Conservation (phyloP, 306 rosid species). For the Quercus berberidifolia region DNA sequence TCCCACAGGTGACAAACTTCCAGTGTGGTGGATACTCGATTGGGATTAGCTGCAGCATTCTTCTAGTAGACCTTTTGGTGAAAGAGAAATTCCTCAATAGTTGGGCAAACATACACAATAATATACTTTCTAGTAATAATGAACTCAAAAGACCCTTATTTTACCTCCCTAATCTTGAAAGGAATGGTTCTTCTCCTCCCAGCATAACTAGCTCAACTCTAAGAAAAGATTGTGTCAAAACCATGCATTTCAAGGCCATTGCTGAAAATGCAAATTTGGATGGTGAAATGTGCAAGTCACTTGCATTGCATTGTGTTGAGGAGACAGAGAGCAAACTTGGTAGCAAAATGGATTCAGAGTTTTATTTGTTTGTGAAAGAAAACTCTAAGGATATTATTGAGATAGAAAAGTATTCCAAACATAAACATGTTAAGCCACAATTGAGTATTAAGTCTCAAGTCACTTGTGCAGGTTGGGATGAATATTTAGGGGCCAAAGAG, state of each 20-base stretch:
- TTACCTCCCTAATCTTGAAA: constrained; percentile 14
- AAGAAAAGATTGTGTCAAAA: constrained; percentile 22
- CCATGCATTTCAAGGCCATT: constrained; percentile 30
- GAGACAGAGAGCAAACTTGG: constrained; percentile 32
- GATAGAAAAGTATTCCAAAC: constrained; percentile 22
- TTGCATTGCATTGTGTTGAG: constrained; percentile 43
- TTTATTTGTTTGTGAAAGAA: constrained; percentile 27
- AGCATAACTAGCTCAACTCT: constrained; percentile 16
- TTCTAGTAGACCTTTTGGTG: constrained; percentile 42
- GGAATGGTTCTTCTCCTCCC: background rate
- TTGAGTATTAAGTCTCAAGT: background rate
- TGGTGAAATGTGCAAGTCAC: background rate
- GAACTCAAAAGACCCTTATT: constrained; percentile 25
- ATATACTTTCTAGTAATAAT: background rate
- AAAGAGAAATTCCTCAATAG: constrained; percentile 34
- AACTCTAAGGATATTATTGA: background rate
- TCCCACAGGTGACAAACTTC: constrained; percentile 47
- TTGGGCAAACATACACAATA: constrained; percentile 55
- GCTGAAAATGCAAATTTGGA: background rate
- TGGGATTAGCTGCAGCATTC: constrained; percentile 58
- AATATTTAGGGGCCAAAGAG: too few species aligned
- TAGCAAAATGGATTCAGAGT: constrained; percentile 16
- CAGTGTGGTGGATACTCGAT: constrained; percentile 53
- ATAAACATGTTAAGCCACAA: background rate
- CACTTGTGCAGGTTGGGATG: too few species aligned